Conservation (phyloP, 176 grass and related monocot species). For the Cenchrus fungigraminus region DNA sequence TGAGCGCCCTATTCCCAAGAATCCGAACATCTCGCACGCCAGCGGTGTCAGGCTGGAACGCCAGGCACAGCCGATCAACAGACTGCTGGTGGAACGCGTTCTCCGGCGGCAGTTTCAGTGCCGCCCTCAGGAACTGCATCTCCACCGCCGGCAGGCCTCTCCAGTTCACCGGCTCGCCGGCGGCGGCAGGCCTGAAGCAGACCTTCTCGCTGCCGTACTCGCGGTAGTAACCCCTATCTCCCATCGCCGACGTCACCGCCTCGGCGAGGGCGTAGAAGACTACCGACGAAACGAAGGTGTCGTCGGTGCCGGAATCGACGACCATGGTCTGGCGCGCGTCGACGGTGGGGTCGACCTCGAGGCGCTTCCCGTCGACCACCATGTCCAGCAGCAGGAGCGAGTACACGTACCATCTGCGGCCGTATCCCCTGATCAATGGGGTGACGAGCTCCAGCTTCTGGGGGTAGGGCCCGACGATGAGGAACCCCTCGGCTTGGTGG, state of each 20-base stretch:
- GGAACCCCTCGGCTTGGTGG: constrained; percentile 1
- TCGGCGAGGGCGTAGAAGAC: background rate
- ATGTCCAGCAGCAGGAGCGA: background rate
- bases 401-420: background rate
- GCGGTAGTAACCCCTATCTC: background rate
- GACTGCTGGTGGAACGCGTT: constrained; percentile 25
- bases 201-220: background rate
- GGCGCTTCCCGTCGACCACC: background rate
- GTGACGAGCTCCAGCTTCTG: background rate
- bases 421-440: background rate
- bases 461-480: constrained; percentile 18
- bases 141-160: constrained; percentile 26
- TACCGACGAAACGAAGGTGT: background rate
- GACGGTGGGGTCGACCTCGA: background rate
- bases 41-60: constrained; percentile 25
- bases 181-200: background rate
- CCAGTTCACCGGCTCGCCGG: constrained; percentile 1
- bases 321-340: background rate
- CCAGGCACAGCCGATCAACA: background rate
- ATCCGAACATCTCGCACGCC: constrained; percentile 26
- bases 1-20: constrained; percentile 15
- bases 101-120: constrained; percentile 30
- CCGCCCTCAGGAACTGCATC: constrained; percentile 28
- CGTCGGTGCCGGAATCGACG: background rate
- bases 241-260: background rate